phyloP scores from a whole-genome alignment of 345 rosid genomes.

The Syzygium jambos region DNA sequence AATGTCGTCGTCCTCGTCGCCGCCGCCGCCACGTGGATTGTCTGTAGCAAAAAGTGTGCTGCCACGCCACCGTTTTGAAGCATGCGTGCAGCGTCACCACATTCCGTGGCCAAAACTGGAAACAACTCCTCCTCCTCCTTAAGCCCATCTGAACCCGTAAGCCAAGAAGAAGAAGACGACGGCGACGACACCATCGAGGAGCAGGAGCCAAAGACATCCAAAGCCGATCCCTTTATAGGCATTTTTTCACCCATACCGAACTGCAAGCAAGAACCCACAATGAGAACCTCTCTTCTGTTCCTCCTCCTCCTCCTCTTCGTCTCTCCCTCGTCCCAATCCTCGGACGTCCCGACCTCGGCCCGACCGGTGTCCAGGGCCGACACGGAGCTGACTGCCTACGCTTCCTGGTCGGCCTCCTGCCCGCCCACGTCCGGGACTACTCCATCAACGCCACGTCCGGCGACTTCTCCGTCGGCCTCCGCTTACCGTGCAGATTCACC shows the following conservation, averaged over 20 bases:
- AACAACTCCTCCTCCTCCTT: not conserved
- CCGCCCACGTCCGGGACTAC: slow-evolving; percentile 45
- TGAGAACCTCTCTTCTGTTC: not conserved
- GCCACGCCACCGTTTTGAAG: not conserved
- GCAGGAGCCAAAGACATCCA: not conserved
- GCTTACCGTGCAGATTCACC: slow-evolving; percentile 56
- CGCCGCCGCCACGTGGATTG: too few relatives aligned
- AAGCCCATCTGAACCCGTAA: not conserved
- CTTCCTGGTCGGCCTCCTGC: slow-evolving; percentile 83
- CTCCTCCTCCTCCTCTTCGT: not conserved
- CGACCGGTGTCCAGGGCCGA: slow-evolving; percentile 43
- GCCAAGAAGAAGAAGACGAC: not conserved
- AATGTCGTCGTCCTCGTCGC: too few relatives aligned
- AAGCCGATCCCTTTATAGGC: not conserved
- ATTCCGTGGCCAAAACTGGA: not conserved
- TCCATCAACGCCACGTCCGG: slow-evolving; percentile 60
- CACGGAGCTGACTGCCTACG: slow-evolving; percentile 51
- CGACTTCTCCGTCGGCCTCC: slow-evolving; percentile 52
- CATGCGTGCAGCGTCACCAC: not conserved
- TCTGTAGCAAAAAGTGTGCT: not conserved
- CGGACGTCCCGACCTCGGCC: slow-evolving; percentile 12
- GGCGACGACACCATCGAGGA: not conserved
- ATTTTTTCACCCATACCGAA: not conserved
- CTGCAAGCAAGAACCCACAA: not conserved
- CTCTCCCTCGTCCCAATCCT: slow-evolving; percentile 6